phyloP scores from a whole-genome alignment of 2,329 filamentous ascomycete species.

The Catunica adiposa region DNA sequence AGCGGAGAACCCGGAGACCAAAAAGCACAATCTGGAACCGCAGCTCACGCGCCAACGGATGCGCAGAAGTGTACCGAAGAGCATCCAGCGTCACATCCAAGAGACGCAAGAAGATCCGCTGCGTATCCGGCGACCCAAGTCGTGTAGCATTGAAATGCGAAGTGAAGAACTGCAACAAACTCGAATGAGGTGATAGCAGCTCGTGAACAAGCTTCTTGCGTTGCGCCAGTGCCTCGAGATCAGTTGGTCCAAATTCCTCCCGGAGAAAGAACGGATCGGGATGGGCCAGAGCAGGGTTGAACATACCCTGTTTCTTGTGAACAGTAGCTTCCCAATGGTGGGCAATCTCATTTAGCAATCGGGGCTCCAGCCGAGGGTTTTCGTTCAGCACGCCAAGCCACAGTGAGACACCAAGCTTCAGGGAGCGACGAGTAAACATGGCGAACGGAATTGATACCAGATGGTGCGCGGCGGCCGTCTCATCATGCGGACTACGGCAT shows the following conservation, averaged over 20 bases:
- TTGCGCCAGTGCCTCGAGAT: conserved; percentile 56
- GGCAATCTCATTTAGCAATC: conserved; percentile 71
- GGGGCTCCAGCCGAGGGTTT: conserved; percentile 73
- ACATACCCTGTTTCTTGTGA: conserved; percentile 61
- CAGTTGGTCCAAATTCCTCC: conserved; percentile 84
- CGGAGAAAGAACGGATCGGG: conserved; percentile 79
- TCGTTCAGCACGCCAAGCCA: conserved; percentile 97
- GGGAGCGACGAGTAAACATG: conserved; percentile 85
- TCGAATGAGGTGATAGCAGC: conserved; percentile 69
- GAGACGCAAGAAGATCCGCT: conserved; percentile 66
- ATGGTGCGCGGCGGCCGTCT: conserved; percentile 66
- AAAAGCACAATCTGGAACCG: conserved; percentile 79
- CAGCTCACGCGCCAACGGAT: conserved; percentile 82
- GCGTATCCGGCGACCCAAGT: conserved; percentile 66
- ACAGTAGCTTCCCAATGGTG: conserved; percentile 84
- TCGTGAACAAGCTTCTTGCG: conserved; percentile 67
- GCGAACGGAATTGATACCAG: conserved; percentile 85
- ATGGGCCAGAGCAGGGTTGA: conserved; percentile 55
- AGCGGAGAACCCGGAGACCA: conserved; percentile 58
- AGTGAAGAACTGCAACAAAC: conserved; percentile 71
- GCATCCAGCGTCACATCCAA: conserved; percentile 64
- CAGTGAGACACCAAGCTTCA: conserved; percentile 85
- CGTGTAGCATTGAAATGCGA: conserved; percentile 91
- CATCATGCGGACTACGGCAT: conserved; percentile 59
- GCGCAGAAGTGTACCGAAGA: conserved; percentile 30